Evolutionary conservation across 2,329 filamentous ascomycete genomes (phyloP).

Genomic region (Penicillium sp.): DNA sequence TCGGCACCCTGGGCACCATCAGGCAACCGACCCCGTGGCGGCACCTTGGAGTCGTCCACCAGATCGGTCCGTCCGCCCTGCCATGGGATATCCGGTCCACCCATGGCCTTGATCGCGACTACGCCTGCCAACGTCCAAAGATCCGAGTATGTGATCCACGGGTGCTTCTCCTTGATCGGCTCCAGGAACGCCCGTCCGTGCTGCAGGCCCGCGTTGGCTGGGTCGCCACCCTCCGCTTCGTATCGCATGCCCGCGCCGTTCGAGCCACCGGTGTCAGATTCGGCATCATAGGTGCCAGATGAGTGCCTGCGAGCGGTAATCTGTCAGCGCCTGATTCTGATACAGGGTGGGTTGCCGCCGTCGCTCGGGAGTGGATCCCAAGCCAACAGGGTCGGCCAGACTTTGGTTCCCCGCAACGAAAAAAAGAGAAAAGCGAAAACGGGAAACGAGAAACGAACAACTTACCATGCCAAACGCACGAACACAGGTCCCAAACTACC

Average conservation of each 20-base stretch:
- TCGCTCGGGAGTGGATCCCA: not conserved
- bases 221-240: conserved; percentile 59
- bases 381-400: conserved; percentile 5
- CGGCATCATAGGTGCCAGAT: conserved; percentile 57
- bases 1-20: conserved; percentile 52
- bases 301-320: conserved; percentile 48
- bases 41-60: conserved; percentile 56
- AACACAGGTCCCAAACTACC: conserved; percentile 60
- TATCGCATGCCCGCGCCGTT: conserved; percentile 65
- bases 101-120: conserved; percentile 57
- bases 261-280: conserved; percentile 57
- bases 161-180: conserved; percentile 54
- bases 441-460: conserved; percentile 2
- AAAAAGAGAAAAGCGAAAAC: not conserved
- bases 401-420: not conserved
- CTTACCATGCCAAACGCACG: conserved; percentile 58
- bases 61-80: conserved; percentile 56
- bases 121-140: conserved; percentile 60
- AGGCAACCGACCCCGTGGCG: conserved; percentile 54
- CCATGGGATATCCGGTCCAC: conserved; percentile 55
- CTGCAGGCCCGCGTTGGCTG: conserved; percentile 60
- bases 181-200: conserved; percentile 61
- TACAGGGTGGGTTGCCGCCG: not conserved
- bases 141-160: conserved; percentile 62
- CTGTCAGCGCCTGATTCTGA: conserved; percentile 6